These are phyloP conservation scores for Fusarium sp. DNA, from an alignment of 2,329 filamentous ascomycete species.

Conservation along the genomic window DNA sequence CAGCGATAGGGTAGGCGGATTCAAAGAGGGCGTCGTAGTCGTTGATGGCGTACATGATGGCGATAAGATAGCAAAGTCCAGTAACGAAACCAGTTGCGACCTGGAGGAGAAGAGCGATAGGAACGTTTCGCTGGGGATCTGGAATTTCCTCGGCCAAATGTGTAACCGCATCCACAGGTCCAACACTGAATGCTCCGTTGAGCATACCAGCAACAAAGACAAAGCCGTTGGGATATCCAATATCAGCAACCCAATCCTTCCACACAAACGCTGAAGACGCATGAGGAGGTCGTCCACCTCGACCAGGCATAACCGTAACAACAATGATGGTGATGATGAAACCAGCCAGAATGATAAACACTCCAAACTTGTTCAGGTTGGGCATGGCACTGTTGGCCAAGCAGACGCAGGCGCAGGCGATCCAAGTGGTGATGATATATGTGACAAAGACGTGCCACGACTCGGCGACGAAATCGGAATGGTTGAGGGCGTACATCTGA, in stretches of 20 bases:
- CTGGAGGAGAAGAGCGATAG: constrained; percentile 60
- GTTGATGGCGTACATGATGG: constrained; percentile 66
- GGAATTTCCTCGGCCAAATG: constrained; percentile 72
- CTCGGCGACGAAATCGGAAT: constrained; percentile 48
- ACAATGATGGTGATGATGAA: constrained; percentile 64
- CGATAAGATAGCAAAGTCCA: constrained; percentile 60
- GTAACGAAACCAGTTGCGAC: constrained; percentile 60
- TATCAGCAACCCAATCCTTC: constrained; percentile 50
- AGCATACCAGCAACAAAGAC: constrained; percentile 54
- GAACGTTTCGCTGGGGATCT: constrained; percentile 58
- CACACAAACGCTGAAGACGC: constrained; percentile 52
- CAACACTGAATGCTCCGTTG: constrained; percentile 75
- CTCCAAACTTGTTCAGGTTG: constrained; percentile 60
- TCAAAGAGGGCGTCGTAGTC: constrained; percentile 59
- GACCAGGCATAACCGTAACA: constrained; percentile 60
- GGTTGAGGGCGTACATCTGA: constrained; percentile 55
- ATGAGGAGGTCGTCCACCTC: constrained; percentile 42
- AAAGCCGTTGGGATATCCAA: constrained; percentile 53
- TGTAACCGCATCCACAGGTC: constrained; percentile 69
- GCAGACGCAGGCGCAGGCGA: constrained; percentile 53
- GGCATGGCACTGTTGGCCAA: constrained; percentile 64
- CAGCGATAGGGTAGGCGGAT: constrained; percentile 67
- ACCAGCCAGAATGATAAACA: constrained; percentile 58
- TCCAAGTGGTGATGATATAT: constrained; percentile 53
- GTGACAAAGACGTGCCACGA: constrained; percentile 56